A percentile compares a stretch with the other conserved stretches of the same genome.
These are phyloP conservation scores for Piloderma croceum DNA, from an alignment of 768 basidiomycete species.

Conservation along the genomic window DNA sequence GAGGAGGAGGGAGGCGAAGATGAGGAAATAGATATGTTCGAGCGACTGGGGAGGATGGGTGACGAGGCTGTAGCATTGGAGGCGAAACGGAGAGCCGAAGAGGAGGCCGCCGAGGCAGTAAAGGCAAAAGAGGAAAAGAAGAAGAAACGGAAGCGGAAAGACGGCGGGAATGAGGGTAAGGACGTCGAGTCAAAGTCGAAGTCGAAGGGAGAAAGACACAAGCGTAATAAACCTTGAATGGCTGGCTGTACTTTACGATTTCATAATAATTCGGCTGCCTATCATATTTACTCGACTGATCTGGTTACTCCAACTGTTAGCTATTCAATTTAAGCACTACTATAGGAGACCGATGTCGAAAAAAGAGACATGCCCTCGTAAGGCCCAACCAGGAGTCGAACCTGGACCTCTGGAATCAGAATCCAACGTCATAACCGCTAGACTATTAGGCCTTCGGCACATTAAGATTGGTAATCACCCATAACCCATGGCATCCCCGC, in stretches of 20 bases:
- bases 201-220: slow-evolving; percentile 17
- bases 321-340: too few relatives aligned
- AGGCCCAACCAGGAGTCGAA: slow-evolving; percentile 44
- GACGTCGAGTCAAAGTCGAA: slow-evolving; percentile 6
- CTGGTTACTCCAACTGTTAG: too few relatives aligned
- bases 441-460: slow-evolving; percentile 29
- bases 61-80: slow-evolving; percentile 22
- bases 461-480: not conserved
- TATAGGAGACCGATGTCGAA: slow-evolving; percentile 8
- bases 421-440: slow-evolving; percentile 40
- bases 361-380: slow-evolving; percentile 12
- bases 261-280: too few relatives aligned
- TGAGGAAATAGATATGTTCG: slow-evolving; percentile 29
- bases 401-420: slow-evolving; percentile 42
- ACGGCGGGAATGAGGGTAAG: slow-evolving; percentile 11
- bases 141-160: slow-evolving; percentile 27
- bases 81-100: slow-evolving; percentile 20
- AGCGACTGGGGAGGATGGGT: slow-evolving; percentile 23
- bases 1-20: slow-evolving; percentile 23
- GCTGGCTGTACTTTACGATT: too few relatives aligned
- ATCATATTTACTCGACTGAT: too few relatives aligned
- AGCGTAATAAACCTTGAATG: slow-evolving; percentile 21
- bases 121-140: slow-evolving; percentile 22
- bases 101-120: slow-evolving; percentile 19
- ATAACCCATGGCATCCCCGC: slow-evolving; percentile 3